Percentiles rank a stretch among this genome's conserved stretches.
phyloP scores from a whole-genome alignment of 2,329 filamentous ascomycete species.

The Paecilomyces sp. region DNA sequence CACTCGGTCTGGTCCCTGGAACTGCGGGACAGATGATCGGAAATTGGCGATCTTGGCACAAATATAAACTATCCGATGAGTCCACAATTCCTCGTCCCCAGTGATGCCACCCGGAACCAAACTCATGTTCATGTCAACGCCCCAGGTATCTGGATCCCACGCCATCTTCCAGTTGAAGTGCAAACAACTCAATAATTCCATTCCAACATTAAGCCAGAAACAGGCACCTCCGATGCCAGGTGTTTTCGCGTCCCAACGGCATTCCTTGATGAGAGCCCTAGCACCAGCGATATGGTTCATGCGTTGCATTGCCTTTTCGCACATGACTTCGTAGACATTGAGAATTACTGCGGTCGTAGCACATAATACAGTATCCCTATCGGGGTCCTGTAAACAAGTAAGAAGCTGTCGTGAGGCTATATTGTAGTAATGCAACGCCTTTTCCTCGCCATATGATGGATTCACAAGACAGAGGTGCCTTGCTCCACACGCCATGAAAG shows the following conservation, averaged over 20 bases:
- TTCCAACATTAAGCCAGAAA: constrained; percentile 88
- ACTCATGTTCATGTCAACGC: constrained; percentile 68
- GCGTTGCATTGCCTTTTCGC: constrained; percentile 65
- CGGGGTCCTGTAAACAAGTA: constrained; percentile 71
- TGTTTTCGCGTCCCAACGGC: constrained; percentile 75
- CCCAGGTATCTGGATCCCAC: constrained; percentile 89
- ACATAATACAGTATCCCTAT: constrained; percentile 75
- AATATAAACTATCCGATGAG: constrained; percentile 81
- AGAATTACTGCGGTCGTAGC: constrained; percentile 81
- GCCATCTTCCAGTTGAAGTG: constrained; percentile 80
- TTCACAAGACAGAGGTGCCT: constrained; percentile 70
- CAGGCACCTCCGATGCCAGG: constrained; percentile 76
- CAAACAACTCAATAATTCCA: constrained; percentile 84
- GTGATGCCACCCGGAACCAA: constrained; percentile 43
- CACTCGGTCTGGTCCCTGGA: constrained; percentile 51
- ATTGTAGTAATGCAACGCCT: constrained; percentile 77
- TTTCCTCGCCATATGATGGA: constrained; percentile 64
- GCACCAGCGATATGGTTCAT: constrained; percentile 87
- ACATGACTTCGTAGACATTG: constrained; percentile 92
- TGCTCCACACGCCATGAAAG: constrained; percentile 80
- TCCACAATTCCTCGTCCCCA: constrained; percentile 75
- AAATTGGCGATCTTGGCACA: constrained; percentile 84
- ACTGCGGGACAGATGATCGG: constrained; percentile 59
- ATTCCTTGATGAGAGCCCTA: constrained; percentile 79
- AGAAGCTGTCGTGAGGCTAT: constrained; percentile 73